Evolutionary conservation across 163 green algal genomes (phyloP).

Genomic region (Scenedesmus sp.): DNA sequence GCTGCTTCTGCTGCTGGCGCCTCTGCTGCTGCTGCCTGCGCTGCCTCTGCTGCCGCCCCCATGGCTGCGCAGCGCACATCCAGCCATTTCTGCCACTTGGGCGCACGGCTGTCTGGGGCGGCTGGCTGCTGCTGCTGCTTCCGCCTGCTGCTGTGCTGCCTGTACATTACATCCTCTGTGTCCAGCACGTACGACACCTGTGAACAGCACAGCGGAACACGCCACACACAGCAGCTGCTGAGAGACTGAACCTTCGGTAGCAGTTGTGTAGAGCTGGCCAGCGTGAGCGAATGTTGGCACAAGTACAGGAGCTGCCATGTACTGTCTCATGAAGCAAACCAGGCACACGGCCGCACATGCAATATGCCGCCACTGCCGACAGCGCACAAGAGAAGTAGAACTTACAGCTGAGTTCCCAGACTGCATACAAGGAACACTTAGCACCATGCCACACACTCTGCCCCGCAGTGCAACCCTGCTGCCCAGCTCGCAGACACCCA

Average conservation of each 20-base stretch:
- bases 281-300: not conserved
- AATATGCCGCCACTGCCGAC: no score
- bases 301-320: not conserved
- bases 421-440: no score
- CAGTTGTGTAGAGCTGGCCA: no score
- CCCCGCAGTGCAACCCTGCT: no score
- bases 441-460: no score
- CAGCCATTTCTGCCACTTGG: conserved; percentile 37
- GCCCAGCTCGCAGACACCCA: no score
- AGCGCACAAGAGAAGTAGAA: no score
- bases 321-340: no score
- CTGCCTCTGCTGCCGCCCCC: not conserved
- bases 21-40: conserved; percentile 18
- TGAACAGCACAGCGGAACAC: not conserved
- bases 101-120: not conserved
- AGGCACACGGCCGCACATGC: no score
- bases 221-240: not conserved
- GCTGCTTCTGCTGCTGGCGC: not conserved
- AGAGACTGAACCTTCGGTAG: no score
- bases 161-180: conserved; percentile 92
- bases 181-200: conserved; percentile 97
- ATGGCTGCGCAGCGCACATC: conserved; percentile 27
- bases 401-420: no score
- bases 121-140: conserved; percentile 2
- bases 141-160: conserved; percentile 22